A percentile compares a stretch with the other conserved stretches of the same genome.
These are phyloP conservation scores for Botrytis galanthina DNA, from an alignment of 2,329 filamentous ascomycete genomes.

Conservation along the genomic window DNA sequence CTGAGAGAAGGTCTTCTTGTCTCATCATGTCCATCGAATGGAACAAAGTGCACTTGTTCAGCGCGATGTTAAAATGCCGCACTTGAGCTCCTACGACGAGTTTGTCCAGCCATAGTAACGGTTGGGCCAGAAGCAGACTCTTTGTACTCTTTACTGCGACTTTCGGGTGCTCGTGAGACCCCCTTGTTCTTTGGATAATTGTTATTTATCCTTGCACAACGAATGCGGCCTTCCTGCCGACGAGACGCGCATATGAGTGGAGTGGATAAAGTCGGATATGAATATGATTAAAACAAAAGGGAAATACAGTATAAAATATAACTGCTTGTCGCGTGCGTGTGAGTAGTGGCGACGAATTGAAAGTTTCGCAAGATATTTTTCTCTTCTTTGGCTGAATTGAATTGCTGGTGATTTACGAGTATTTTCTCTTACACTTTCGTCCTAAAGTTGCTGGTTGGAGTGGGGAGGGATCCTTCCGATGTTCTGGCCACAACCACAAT, in stretches of 20 bases:
- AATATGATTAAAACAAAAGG: neutral
- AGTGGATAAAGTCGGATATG: conserved; percentile 14
- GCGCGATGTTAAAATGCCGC: conserved; percentile 14
- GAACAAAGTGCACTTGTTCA: conserved; percentile 14
- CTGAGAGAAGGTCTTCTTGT: conserved; percentile 29
- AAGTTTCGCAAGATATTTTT: neutral
- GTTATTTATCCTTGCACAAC: conserved; percentile 19
- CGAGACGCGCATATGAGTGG: conserved; percentile 18
- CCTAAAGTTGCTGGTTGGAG: neutral
- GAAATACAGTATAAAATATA: neutral
- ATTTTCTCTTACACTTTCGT: neutral
- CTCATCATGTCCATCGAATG: conserved; percentile 30
- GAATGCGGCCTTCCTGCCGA: conserved; percentile 20
- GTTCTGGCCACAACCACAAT: conserved; percentile 15
- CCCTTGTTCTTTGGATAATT: conserved; percentile 13
- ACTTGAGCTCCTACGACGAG: conserved; percentile 21
- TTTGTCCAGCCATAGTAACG: conserved; percentile 18
- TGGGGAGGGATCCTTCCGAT: conserved; percentile 4
- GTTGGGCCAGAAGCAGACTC: conserved; percentile 5
- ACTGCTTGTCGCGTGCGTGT: neutral
- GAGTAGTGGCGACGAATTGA: conserved; percentile 1
- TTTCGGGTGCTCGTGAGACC: neutral
- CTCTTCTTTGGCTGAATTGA: neutral
- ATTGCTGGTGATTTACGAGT: neutral
- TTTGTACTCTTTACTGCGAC: conserved; percentile 15